Evolutionary conservation across 441 rosid species (phyloP).

Genomic region (Brassica hybrid): DNA sequence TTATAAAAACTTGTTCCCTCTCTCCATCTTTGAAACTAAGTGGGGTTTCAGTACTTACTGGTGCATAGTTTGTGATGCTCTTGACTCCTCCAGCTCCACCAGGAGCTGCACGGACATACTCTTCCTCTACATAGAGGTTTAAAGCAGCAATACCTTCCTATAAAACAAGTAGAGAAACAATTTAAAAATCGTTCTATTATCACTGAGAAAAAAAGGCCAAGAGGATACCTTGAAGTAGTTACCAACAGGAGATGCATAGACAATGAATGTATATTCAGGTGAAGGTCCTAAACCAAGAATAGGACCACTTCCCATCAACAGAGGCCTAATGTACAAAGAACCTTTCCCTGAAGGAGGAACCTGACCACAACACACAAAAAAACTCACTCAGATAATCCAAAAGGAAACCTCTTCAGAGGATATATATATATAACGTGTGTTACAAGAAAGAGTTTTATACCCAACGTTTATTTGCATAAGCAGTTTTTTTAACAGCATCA

Average conservation of each 20-base stretch:
- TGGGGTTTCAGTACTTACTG: constrained; percentile 49
- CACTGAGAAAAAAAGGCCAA: background rate
- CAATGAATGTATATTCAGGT: constrained; percentile 75
- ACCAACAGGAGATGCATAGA: constrained; percentile 81
- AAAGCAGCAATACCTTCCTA: constrained; percentile 62
- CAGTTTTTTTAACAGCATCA: constrained; percentile 69
- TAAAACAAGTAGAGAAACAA: constrained; percentile 6
- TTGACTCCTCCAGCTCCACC: constrained; percentile 92
- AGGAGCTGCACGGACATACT: too few relatives aligned
- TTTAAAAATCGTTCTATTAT: too few relatives aligned
- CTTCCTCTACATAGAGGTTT: too few relatives aligned
- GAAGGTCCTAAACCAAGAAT: constrained; percentile 79
- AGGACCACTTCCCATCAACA: constrained; percentile 88
- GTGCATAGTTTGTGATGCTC: constrained; percentile 75
- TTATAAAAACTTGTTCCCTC: constrained; percentile 11
- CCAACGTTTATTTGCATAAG: constrained; percentile 80
- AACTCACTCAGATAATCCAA: constrained; percentile 21
- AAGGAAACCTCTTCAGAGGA: constrained; percentile 5
- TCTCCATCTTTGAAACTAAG: too few relatives aligned
- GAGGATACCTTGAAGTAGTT: constrained; percentile 69
- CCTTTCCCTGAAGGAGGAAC: constrained; percentile 93
- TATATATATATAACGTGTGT: too few relatives aligned
- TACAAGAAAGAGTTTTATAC: constrained; percentile 44
- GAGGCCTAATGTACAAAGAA: constrained; percentile 79
- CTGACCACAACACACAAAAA: constrained; percentile 46